Conservation (phyloP, 139 green algal genomes). For the Desmodesmus armatus region DNA sequence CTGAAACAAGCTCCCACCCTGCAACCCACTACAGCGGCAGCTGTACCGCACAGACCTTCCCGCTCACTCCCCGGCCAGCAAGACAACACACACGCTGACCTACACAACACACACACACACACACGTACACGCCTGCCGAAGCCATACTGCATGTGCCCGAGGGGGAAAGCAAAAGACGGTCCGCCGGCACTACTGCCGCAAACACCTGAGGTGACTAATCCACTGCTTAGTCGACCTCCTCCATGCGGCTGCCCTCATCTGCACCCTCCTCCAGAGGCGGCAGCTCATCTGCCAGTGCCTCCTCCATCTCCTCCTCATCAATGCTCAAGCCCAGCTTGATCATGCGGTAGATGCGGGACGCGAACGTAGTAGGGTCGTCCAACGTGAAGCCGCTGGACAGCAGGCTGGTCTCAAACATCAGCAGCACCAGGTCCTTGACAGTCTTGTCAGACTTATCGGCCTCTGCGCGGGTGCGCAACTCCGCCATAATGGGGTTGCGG, state of each 20-base stretch:
- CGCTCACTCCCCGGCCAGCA: no score
- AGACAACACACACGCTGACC: no score
- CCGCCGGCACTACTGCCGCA: background rate
- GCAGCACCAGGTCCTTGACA: conserved; percentile 98
- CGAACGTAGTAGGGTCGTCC: conserved; percentile 99
- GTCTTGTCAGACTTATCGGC: conserved; percentile 99
- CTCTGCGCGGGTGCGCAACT: conserved; percentile 90
- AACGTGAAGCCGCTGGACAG: conserved; percentile 97
- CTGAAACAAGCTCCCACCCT: background rate
- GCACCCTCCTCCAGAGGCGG: conserved; percentile 93
- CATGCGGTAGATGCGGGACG: conserved; percentile 98
- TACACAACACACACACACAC: background rate
- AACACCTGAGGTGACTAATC: background rate
- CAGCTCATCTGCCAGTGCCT: conserved; percentile 83
- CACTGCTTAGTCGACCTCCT: conserved; percentile 66
- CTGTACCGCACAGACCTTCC: no score
- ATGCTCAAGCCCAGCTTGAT: conserved; percentile 99
- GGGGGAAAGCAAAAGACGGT: no score
- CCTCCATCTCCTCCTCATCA: conserved; percentile 85
- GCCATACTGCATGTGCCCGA: no score
- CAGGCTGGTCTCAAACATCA: conserved; percentile 99
- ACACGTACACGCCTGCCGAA: background rate
- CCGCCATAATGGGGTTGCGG: conserved; percentile 96
- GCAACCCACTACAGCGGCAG: background rate
- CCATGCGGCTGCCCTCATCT: conserved; percentile 97